Evolutionary conservation across 768 basidiomycete genomes (phyloP), one percentile per base, ranked within the genome.

Genomic region (Suillus americanus): DNA sequence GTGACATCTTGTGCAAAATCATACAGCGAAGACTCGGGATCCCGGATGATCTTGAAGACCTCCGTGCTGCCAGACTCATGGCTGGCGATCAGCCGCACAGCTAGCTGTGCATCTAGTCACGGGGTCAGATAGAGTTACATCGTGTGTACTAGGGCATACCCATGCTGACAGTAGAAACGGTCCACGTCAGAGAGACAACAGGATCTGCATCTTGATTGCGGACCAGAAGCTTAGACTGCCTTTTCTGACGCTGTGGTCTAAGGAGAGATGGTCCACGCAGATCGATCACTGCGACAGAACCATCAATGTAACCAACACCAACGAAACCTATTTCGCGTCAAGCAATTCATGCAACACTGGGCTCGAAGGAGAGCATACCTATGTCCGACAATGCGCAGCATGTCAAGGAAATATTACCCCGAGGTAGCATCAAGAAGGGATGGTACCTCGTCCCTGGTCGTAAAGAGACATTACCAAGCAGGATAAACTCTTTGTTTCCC

Each of bases 201-300:
- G 78, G 75, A 62, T 86, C 84, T 51, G 73, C 62, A 20, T 80
- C 75, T n/a, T 73, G 77, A 61, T 79, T 76, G 28, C 69, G 72
- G 33, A 70, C 68, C 28, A 80, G 69, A 60, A 76, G 72, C 35
- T 78, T 68, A 37, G 79, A 74, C 60, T 78, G 80, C 68, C 80
- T 82, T 28, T 75, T 73, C 69, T 79, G 79, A 62, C 73, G 79
- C 56, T 72, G 79, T 67, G 75, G 71, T 18, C 86, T 81, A 1
- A 90, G 76, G 13, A 94, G 82, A 13, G 82, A 82, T 1, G 93
- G 92, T 2, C 86, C 89, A 28, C 92, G 83, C 82, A 94, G 81
- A 70, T 95, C 90, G 20, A 95, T 73, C 38, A 95, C 77, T 40
- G 83, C 76, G 25, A 96, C 63, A 2, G 83, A 79, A 1, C 86